These are phyloP conservation scores for Solioccasus polychromus DNA, from an alignment of 768 basidiomycete genomes.

Conservation along the genomic window DNA sequence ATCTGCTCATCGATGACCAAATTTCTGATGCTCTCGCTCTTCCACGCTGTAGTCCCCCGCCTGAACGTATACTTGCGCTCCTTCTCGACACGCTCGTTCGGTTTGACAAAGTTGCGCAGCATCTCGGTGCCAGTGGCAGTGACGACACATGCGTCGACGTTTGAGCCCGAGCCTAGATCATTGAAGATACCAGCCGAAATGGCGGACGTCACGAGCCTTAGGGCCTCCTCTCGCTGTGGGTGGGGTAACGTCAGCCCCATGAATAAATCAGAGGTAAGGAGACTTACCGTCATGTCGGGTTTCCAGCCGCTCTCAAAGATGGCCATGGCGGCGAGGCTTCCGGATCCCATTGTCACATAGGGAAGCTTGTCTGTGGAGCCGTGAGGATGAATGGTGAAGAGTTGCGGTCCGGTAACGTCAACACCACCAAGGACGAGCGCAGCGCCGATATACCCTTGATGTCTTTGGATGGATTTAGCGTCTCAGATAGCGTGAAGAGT, in stretches of 20 bases:
- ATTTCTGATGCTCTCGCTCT: slow-evolving; percentile 70
- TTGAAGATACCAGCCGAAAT: slow-evolving; percentile 98
- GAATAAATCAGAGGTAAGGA: background rate
- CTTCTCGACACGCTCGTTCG: slow-evolving; percentile 80
- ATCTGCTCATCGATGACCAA: slow-evolving; percentile 73
- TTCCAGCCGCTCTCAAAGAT: slow-evolving; percentile 90
- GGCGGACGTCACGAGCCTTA: slow-evolving; percentile 79
- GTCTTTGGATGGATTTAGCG: slow-evolving; percentile 40
- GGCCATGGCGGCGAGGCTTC: slow-evolving; percentile 96
- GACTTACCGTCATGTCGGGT: slow-evolving; percentile 72
- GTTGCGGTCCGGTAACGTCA: slow-evolving; percentile 89
- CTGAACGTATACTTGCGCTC: slow-evolving; percentile 71
- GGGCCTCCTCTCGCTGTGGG: slow-evolving; percentile 71
- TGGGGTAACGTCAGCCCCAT: slow-evolving; percentile 5
- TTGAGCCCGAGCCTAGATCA: slow-evolving; percentile 98
- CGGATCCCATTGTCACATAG: slow-evolving; percentile 98
- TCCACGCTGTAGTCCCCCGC: slow-evolving; percentile 87
- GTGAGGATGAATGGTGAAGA: slow-evolving; percentile 95
- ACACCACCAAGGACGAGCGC: slow-evolving; percentile 96
- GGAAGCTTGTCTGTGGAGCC: slow-evolving; percentile 98
- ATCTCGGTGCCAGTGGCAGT: slow-evolving; percentile 84
- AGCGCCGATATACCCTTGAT: slow-evolving; percentile 93
- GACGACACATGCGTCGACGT: slow-evolving; percentile 96
- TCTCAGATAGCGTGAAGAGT: background rate
- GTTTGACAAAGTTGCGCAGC: slow-evolving; percentile 91